A percentile compares a stretch with the other conserved stretches of the same genome.
phyloP scores from a whole-genome alignment of 2,329 filamentous ascomycete genomes.

The Hyphodiscus sp. region DNA sequence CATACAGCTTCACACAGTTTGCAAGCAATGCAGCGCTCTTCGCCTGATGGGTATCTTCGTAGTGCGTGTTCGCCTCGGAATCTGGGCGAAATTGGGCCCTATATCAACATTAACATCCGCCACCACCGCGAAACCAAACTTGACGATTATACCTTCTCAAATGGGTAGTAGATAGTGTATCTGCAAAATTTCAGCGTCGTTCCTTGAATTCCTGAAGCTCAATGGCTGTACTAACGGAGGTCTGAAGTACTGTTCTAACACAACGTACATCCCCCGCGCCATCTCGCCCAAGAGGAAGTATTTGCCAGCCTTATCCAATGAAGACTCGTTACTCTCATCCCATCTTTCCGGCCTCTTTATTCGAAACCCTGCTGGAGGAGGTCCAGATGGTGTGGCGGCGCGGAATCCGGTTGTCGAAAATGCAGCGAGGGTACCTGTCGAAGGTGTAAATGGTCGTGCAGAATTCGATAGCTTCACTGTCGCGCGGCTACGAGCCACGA shows the following conservation, averaged over 20 bases:
- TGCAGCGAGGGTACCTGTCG: constrained; percentile 15
- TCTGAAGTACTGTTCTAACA: constrained; percentile 96
- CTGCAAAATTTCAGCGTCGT: constrained; percentile 41
- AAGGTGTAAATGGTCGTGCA: constrained; percentile 21
- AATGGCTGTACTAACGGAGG: constrained; percentile 69
- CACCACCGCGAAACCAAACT: neutral
- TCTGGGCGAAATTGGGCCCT: constrained; percentile 91
- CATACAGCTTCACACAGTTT: constrained; percentile 90
- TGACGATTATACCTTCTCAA: constrained; percentile 68
- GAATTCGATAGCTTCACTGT: constrained; percentile 22
- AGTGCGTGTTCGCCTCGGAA: constrained; percentile 98
- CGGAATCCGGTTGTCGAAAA: constrained; percentile 27
- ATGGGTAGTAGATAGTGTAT: constrained; percentile 98
- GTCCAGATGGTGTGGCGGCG: constrained; percentile 63
- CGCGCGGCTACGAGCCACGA: constrained; percentile 30
- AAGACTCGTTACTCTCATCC: constrained; percentile 71
- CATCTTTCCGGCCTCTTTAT: constrained; percentile 67
- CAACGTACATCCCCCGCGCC: constrained; percentile 95
- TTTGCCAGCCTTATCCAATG: constrained; percentile 78
- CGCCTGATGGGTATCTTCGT: constrained; percentile 90
- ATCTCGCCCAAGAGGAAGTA: constrained; percentile 97
- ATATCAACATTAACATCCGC: constrained; percentile 19
- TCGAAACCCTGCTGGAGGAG: constrained; percentile 76
- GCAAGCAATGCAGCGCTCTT: constrained; percentile 99
- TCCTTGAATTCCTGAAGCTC: constrained; percentile 9